Evolutionary conservation across 208 protist genomes (phyloP).

Genomic region (Endotrypanum monterogeii): DNA sequence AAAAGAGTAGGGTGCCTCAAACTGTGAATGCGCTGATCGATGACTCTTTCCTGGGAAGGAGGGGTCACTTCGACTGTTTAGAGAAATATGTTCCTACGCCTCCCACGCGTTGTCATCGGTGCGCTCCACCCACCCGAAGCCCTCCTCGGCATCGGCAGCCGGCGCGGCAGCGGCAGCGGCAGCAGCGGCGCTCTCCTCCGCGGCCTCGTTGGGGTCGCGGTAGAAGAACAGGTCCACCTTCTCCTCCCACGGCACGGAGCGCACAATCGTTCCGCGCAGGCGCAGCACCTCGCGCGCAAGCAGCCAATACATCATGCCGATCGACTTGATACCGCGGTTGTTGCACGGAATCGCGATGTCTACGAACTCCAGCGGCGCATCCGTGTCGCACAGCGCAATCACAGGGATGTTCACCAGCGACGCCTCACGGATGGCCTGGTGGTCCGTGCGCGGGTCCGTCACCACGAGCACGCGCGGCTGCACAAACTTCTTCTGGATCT

Average conservation of each 20-base stretch:
- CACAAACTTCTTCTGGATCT: conserved; percentile 98
- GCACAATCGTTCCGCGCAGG: conserved; percentile 93
- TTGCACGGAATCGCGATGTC: conserved; percentile 99
- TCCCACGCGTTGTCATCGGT: conserved; percentile 33
- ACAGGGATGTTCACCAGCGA: conserved; percentile 99
- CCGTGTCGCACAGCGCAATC: conserved; percentile 99
- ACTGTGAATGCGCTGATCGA: background rate
- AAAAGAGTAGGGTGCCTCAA: background rate
- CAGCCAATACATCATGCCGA: conserved; percentile 99
- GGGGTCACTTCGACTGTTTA: background rate
- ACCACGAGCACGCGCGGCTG: conserved; percentile 98
- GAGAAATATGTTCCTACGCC: conserved; percentile 9
- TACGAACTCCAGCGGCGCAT: conserved; percentile 96
- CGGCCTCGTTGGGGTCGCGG: conserved; percentile 94
- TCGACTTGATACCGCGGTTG: conserved; percentile 95
- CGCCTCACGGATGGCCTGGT: conserved; percentile 96
- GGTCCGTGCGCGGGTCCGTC: conserved; percentile 97
- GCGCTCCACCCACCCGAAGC: conserved; percentile 76
- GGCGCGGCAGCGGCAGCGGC: conserved; percentile 24
- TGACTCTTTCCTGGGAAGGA: background rate
- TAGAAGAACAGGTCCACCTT: conserved; percentile 99
- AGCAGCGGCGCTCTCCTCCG: conserved; percentile 66
- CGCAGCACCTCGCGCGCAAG: conserved; percentile 98
- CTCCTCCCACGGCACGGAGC: conserved; percentile 96
- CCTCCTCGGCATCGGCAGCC: conserved; percentile 52